phyloP scores from a whole-genome alignment of 164 flowering plant species.

The Sedum album region DNA sequence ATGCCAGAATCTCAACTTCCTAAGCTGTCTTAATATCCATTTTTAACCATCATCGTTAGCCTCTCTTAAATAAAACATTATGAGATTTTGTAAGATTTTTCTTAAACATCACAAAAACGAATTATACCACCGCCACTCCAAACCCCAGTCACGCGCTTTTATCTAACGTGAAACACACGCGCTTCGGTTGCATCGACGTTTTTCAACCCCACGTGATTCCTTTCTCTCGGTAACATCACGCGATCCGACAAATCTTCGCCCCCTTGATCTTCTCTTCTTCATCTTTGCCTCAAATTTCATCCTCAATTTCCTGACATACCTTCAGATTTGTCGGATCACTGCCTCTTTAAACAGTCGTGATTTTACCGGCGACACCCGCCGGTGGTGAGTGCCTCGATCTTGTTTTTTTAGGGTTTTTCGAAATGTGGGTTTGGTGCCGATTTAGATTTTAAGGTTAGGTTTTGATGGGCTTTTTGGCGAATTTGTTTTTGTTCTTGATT shows the following conservation, averaged over 20 bases:
- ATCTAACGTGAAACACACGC: neutral
- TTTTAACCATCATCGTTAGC: no score
- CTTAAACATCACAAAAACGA: no score
- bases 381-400: neutral
- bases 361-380: neutral
- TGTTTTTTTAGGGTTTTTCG: neutral
- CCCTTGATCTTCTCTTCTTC: neutral
- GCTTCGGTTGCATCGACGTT: neutral
- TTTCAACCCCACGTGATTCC: constrained; percentile 6
- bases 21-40: no score
- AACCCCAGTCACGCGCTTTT: neutral
- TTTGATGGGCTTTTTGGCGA: neutral
- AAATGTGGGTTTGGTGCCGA: neutral
- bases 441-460: no score
- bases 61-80: no score
- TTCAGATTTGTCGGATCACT: neutral
- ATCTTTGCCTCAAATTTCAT: neutral
- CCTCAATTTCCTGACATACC: neutral
- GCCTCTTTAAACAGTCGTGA: neutral
- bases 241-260: neutral
- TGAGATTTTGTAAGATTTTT: no score
- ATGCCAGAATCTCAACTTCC: no score
- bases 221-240: neutral
- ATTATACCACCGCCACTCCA: neutral
- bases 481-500: no score